Evolutionary conservation across 75 land plant species (phyloP), one percentile per base, ranked within the genome.

Genomic region (Isoetes taiwanensis): DNA sequence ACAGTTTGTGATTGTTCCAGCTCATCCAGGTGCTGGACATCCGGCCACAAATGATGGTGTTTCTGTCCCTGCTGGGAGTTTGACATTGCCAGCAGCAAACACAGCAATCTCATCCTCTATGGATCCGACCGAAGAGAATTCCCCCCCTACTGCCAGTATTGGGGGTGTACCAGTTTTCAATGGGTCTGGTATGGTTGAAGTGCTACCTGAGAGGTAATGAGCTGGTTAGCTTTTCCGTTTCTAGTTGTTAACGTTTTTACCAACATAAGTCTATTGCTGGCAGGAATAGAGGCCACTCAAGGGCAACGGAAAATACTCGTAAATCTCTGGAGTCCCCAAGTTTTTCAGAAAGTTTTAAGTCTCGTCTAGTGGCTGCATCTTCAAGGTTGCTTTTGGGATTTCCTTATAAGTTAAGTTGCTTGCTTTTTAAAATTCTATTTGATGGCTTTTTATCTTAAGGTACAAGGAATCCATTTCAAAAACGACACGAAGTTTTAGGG

Each of bases 401-500:
- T 46, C 4, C n/a, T n/a, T n/a, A n/a, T n/a, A n/a, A n/a, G 14
- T 37, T 37, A 10, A 37, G 39, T 10, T 37, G 39, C 9, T 37
- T 14, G 14, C 12, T 10, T 10, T 37, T 37, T 10, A 37, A 14
- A 9, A 10, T 10, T 14, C 9, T 37, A 37, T 37, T 10, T 14
- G 9, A 10, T 10, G 12, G 34, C 26, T 28, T 27, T 28, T 23
- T 19, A 12, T 34, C 0, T 37, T 32, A 32, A 91, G 97, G 63
- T 91, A 76, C 73, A 91, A 84, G 61, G 97, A 91, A 34, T 76
- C 97, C 4, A 72, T 91, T 31, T 58, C 83, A 32, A 91, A 84
- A 70, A 79, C 78, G 52, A 87, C 97, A 28, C 63, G 82, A 72
- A 84, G 97, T 3, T 87, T 86, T 78, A 78, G 74, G 63, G 97